These are phyloP conservation scores for Conidiobolus incongruus DNA, from an alignment of 371 early-diverging fungal genomes.

Conservation along the genomic window DNA sequence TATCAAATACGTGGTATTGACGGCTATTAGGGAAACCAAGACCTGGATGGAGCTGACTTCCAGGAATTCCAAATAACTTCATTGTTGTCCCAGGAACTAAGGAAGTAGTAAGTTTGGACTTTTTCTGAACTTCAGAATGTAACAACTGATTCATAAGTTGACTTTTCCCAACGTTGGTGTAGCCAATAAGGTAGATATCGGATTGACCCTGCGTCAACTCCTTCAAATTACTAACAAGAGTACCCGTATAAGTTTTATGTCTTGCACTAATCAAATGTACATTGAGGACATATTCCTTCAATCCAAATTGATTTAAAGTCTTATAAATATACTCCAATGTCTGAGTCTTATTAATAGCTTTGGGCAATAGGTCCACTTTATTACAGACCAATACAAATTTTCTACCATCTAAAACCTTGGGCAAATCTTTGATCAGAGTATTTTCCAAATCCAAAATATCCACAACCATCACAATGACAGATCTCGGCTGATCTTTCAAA, in stretches of 20 bases:
- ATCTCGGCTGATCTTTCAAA: neutral
- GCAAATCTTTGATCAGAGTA: neutral
- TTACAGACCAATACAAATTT: constrained; percentile 26
- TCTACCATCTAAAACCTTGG: neutral
- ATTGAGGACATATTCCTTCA: constrained; percentile 13
- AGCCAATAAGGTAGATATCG: constrained; percentile 41
- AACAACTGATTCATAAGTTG: constrained; percentile 35
- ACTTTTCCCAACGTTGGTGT: constrained; percentile 50
- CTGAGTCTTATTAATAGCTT: constrained; percentile 21
- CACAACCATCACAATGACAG: neutral
- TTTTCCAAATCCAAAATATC: neutral
- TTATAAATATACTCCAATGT: constrained; percentile 27
- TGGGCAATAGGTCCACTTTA: constrained; percentile 39
- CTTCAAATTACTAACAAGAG: constrained; percentile 20
- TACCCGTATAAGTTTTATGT: too few relatives aligned
- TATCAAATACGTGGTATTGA: constrained; percentile 28
- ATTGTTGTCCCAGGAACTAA: constrained; percentile 44
- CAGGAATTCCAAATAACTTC: constrained; percentile 32
- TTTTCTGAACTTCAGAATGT: constrained; percentile 14
- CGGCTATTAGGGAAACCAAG: constrained; percentile 5
- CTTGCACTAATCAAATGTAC: constrained; percentile 33
- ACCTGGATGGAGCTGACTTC: constrained; percentile 11
- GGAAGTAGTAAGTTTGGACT: constrained; percentile 26
- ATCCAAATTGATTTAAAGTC: constrained; percentile 15
- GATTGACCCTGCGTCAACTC: constrained; percentile 20